Base-by-base conservation (phyloP, 2,329 filamentous ascomycete species). In the Paraconiothyrium brasiliense region DNA sequence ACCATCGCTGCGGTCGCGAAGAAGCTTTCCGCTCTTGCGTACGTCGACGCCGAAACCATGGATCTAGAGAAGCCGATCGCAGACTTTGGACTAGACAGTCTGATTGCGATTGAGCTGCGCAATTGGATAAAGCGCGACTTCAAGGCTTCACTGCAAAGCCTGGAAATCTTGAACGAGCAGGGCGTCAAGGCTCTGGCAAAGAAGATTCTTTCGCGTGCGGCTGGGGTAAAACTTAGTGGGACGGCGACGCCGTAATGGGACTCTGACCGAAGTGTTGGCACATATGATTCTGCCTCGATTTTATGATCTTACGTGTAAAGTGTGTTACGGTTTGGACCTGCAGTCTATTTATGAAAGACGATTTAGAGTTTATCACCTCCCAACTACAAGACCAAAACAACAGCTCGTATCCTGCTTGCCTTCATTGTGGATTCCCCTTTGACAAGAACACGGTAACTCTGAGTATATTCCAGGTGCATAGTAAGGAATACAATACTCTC, bases 41-140 rank as follows among this genome's bases (percentile, higher is more conserved):
- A 52, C 34, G 49, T 52, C 4, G 49, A 52, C 34, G n/a, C 34
- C 10, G 49, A 39, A 14, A 24, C 49, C 22, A 41, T 52, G 49
- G 49, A 52, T 37, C 11, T 52, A 20, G 49, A 52, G 1, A 52
- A 52, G 7, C 49, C 49, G 34, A 52, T 52, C 24, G n/a, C 49
- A 7, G 49, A 52, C 16, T 52, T 52, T 52, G 49, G 49, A 14
- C 34, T 52, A 3, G 49, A 52, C 22, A 35, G 27, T 7, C 16
- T 52, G 20, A 52, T 52, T 52, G 49, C 49, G n/a, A 39, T 52
- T 22, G 49, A 52, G 49, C 34, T 52, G 49, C 32, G 49, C 8
- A 52, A 52, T 16, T 52, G 49, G 49, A 52, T 52, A 5, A 52
- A 41, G 49, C 49, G 49, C 16, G 49, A 52, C 10, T 52, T 52